Conservation (phyloP, 805 yeast species). For the Metschnikowia arizonensis region DNA sequence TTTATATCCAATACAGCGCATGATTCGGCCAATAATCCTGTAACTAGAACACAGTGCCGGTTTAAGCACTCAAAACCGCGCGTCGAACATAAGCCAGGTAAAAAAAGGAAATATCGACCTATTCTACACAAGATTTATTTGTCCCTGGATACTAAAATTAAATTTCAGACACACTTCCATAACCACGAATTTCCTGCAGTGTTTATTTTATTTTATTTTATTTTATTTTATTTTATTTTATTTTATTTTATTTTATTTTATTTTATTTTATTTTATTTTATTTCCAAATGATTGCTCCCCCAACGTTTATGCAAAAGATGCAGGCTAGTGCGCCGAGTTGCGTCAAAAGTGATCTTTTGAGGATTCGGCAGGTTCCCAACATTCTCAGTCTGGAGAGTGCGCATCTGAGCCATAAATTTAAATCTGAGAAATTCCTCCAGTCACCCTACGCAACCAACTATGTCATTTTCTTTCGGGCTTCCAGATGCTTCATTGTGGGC, state of each 20-base stretch:
- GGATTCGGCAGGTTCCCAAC: constrained; percentile 6
- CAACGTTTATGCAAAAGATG: not conserved
- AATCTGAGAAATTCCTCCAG: not conserved
- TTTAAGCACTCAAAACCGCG: not conserved
- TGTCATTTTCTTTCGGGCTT: constrained; percentile 28
- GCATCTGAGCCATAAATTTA: constrained; percentile 1
- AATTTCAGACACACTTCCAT: not conserved
- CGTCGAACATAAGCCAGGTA: not conserved
- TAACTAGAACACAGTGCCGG: not conserved
- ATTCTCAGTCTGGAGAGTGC: constrained; percentile 2
- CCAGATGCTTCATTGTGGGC: constrained; percentile 32
- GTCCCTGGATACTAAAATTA: not conserved
- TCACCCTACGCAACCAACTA: constrained; percentile 1
- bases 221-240: too few relatives aligned
- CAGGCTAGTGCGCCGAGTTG: not conserved
- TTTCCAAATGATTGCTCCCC: not conserved
- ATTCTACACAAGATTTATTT: not conserved
- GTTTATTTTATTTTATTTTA: too few relatives aligned
- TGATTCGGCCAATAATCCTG: not conserved
- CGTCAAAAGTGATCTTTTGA: not conserved
- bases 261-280: too few relatives aligned
- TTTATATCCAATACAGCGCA: too few relatives aligned
- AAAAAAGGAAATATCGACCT: not conserved
- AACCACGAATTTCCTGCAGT: not conserved
- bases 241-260: too few relatives aligned